A percentile compares a stretch with the other conserved stretches of the same genome.
These are phyloP conservation scores for Ustilago cynodontis DNA, from an alignment of 1,284 basidiomycete genomes.

Conservation along the genomic window DNA sequence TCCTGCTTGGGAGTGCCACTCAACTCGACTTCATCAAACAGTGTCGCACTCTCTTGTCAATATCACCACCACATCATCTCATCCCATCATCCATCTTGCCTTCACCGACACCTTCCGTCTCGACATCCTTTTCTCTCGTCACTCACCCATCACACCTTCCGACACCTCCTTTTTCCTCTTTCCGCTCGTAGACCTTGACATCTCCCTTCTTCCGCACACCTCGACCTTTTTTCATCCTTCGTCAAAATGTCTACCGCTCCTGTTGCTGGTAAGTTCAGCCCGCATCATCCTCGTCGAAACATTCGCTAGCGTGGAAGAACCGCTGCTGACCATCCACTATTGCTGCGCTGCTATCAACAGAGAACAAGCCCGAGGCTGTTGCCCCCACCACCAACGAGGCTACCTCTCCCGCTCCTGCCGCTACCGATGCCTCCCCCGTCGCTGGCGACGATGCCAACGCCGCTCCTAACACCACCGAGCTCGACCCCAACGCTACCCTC, in stretches of 20 bases:
- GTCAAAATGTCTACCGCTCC: conserved; percentile 13
- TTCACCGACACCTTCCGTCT: conserved; percentile 17
- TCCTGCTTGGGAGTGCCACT: background rate
- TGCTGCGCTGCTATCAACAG: background rate
- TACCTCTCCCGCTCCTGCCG: conserved; percentile 16
- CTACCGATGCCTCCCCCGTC: conserved; percentile 20
- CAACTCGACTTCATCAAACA: background rate
- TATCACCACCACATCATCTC: conserved; percentile 1
- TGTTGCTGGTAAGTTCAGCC: conserved; percentile 1
- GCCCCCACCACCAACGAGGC: conserved; percentile 18
- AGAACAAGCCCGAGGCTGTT: conserved; percentile 40
- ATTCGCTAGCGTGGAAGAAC: background rate
- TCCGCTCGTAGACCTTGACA: conserved; percentile 5
- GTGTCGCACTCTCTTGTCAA: conserved; percentile 3
- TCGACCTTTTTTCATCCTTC: conserved; percentile 5
- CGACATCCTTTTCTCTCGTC: conserved; percentile 6
- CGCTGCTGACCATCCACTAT: conserved; percentile 7
- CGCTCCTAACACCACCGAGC: conserved; percentile 16
- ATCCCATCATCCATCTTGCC: conserved; percentile 12
- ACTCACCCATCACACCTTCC: conserved; percentile 6
- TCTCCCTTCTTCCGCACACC: background rate
- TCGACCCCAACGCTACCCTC: conserved; percentile 58
- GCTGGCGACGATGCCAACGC: conserved; percentile 35
- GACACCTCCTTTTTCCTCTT: conserved; percentile 10
- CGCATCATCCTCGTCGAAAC: too few relatives aligned